Percentiles rank a stretch among this genome's conserved stretches.
Conservation (phyloP, 2,329 filamentous ascomycete species). For the Daldinia sp. region DNA sequence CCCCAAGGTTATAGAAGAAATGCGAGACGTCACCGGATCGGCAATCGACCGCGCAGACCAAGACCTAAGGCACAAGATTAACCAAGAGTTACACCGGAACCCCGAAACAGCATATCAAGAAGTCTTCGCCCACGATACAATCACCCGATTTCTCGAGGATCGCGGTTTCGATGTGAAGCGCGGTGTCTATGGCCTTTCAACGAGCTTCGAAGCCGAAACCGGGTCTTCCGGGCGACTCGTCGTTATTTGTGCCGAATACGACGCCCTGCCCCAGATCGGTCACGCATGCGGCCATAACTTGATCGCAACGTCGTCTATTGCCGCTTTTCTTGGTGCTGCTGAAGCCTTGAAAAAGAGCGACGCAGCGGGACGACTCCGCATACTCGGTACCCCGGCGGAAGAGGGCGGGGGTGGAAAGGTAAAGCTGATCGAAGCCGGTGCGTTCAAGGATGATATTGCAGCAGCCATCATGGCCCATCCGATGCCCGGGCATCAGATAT, state of each 20-base stretch:
- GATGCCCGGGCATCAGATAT: slow-evolving; percentile 10
- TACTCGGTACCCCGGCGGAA: slow-evolving; percentile 55
- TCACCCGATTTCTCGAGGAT: slow-evolving; percentile 54
- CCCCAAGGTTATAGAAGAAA: neutral
- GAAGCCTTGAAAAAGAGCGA: slow-evolving; percentile 45
- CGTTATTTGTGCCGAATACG: slow-evolving; percentile 57
- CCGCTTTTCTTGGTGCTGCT: slow-evolving; percentile 51
- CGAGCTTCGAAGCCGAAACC: slow-evolving; percentile 58
- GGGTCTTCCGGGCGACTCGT: slow-evolving; percentile 54
- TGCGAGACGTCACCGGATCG: neutral
- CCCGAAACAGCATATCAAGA: slow-evolving; percentile 63
- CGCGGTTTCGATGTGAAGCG: slow-evolving; percentile 57
- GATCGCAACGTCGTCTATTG: slow-evolving; percentile 53
- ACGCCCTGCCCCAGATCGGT: slow-evolving; percentile 57
- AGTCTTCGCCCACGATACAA: slow-evolving; percentile 58
- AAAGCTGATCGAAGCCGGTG: slow-evolving; percentile 47
- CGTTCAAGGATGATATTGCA: slow-evolving; percentile 43
- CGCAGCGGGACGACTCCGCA: slow-evolving; percentile 48
- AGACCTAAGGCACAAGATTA: slow-evolving; percentile 30
- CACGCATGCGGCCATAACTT: slow-evolving; percentile 58
- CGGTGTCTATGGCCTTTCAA: slow-evolving; percentile 60
- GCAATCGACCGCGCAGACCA: slow-evolving; percentile 9
- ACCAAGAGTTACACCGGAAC: slow-evolving; percentile 50
- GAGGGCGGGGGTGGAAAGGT: slow-evolving; percentile 55
- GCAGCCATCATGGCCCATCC: slow-evolving; percentile 47